phyloP scores from a whole-genome alignment of 78 protist genomes.

The Dictyostelium firmibasis region DNA sequence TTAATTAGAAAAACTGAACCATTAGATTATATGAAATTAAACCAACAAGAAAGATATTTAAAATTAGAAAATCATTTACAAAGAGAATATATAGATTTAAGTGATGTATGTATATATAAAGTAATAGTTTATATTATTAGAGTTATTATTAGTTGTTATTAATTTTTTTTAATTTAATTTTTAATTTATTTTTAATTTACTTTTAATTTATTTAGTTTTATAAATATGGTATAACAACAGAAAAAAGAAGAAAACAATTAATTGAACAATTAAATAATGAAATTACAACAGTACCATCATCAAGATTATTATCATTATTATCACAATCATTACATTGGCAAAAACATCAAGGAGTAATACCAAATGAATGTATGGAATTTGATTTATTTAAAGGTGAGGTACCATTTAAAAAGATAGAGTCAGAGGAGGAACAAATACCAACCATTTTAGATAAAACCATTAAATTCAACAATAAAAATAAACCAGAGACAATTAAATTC shows the following conservation, averaged over 20 bases:
- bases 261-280: slow-evolving; percentile 25
- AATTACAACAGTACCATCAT: slow-evolving; percentile 22
- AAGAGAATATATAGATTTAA: slow-evolving; percentile 25
- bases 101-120: neutral
- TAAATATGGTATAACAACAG: slow-evolving; percentile 35
- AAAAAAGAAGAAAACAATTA: slow-evolving; percentile 44
- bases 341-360: slow-evolving; percentile 72
- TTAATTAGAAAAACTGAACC: slow-evolving; percentile 82
- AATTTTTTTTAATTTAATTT: too few relatives aligned
- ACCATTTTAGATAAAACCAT: slow-evolving; percentile 41
- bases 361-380: slow-evolving; percentile 34
- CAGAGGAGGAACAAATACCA: slow-evolving; percentile 23
- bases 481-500: slow-evolving; percentile 45
- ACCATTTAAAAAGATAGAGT: neutral
- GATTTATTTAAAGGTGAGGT: slow-evolving; percentile 47
- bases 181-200: neutral
- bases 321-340: slow-evolving; percentile 91
- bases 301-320: slow-evolving; percentile 83
- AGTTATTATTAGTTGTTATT: too few relatives aligned
- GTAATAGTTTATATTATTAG: too few relatives aligned
- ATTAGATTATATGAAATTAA: slow-evolving; percentile 38
- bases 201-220: neutral
- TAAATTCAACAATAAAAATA: slow-evolving; percentile 41
- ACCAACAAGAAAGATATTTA: slow-evolving; percentile 41
- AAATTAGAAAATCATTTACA: slow-evolving; percentile 57